Percentiles rank a stretch among this genome's conserved stretches.
Conservation (phyloP, 768 basidiomycete genomes). For the Mrakia frigida region DNA sequence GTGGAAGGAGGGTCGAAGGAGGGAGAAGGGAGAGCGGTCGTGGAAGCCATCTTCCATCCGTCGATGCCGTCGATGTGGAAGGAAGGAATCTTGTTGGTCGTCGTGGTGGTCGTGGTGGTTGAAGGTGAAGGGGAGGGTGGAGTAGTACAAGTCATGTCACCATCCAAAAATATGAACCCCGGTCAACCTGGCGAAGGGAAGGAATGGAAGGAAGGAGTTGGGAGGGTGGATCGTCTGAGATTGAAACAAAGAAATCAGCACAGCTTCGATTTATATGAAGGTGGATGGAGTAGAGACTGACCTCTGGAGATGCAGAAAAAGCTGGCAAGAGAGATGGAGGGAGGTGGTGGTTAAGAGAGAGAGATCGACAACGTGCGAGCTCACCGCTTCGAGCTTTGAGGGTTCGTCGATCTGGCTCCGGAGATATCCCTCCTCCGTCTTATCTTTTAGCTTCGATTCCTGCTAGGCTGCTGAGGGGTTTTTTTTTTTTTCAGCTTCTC, state of each 20-base stretch:
- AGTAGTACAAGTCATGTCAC: neutral
- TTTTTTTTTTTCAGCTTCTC: too few relatives aligned
- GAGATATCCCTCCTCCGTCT: too few relatives aligned
- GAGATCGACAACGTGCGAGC: too few relatives aligned
- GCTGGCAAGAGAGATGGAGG: too few relatives aligned
- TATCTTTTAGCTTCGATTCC: too few relatives aligned
- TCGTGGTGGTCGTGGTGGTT: too few relatives aligned
- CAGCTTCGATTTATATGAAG: neutral
- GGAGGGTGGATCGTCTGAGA: neutral
- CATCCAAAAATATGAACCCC: neutral
- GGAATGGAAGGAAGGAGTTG: neutral
- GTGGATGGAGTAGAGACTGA: too few relatives aligned
- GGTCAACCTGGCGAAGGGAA: neutral
- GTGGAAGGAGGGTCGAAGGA: neutral
- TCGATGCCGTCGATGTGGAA: neutral
- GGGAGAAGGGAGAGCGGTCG: neutral
- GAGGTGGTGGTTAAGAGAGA: too few relatives aligned
- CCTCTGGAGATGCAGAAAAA: too few relatives aligned
- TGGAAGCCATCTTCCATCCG: neutral
- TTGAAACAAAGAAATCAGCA: neutral
- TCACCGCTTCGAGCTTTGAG: too few relatives aligned
- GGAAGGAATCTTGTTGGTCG: neutral
- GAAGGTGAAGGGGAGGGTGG: neutral
- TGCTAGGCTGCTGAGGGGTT: too few relatives aligned
- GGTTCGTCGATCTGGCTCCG: too few relatives aligned